Evolutionary conservation across 2,329 filamentous ascomycete genomes (phyloP).

Genomic region (Hypomyces perniciosus): DNA sequence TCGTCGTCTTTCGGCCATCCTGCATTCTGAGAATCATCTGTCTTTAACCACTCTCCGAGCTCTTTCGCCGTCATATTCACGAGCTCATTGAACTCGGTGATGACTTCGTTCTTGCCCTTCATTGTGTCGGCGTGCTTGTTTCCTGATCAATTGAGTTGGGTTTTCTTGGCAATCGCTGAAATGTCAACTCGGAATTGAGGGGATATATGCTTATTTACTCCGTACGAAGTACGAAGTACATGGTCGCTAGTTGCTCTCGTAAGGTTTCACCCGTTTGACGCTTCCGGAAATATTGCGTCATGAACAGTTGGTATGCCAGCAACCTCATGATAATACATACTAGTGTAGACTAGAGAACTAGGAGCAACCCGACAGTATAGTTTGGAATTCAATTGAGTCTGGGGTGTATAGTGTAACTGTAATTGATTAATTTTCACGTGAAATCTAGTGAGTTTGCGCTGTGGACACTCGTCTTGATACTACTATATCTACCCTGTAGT

Average conservation of each 20-base stretch:
- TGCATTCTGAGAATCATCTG: slow-evolving; percentile 49
- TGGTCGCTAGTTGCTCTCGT: background rate
- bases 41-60: slow-evolving; percentile 55
- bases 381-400: no score
- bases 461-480: no score
- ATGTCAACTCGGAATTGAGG: no score
- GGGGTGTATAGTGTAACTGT: no score
- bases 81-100: slow-evolving; percentile 57
- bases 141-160: background rate
- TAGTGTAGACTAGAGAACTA: background rate
- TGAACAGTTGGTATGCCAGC: background rate
- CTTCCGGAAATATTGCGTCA: slow-evolving; percentile 10
- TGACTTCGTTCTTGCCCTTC: slow-evolving; percentile 24
- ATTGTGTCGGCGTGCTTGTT: slow-evolving; percentile 1
- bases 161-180: background rate
- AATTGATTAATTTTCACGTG: no score
- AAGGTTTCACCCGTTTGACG: slow-evolving; percentile 3
- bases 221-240: no score
- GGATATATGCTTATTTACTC: no score
- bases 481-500: no score
- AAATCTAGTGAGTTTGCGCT: no score
- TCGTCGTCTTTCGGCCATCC: slow-evolving; percentile 55
- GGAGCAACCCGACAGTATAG: background rate
- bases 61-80: slow-evolving; percentile 61
- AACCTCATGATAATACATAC: background rate